Percentiles rank a stretch among this genome's conserved stretches.
These are phyloP conservation scores for Phytophthora constricta DNA, from an alignment of 352 stramenopile species.

Conservation along the genomic window DNA sequence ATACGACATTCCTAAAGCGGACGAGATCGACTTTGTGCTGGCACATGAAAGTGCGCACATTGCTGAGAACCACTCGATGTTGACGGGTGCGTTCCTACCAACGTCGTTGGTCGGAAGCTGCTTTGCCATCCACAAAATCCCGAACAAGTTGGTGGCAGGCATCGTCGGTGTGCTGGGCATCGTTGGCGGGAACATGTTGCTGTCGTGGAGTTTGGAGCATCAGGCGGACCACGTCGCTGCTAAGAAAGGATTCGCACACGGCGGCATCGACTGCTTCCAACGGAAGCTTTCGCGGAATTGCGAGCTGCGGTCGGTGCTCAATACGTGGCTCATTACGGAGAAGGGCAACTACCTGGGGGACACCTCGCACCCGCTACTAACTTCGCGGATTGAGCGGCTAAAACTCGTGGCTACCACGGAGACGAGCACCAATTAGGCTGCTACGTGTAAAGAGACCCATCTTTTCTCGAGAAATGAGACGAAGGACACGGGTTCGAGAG, in stretches of 20 bases:
- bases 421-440: no score
- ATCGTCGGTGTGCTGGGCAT: constrained; percentile 55
- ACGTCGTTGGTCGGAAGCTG: constrained; percentile 64
- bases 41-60: constrained; percentile 86
- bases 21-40: constrained; percentile 87
- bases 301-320: constrained; percentile 60
- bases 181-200: constrained; percentile 60
- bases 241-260: constrained; percentile 64
- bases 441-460: no score
- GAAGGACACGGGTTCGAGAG: no score
- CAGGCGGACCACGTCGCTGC: constrained; percentile 80
- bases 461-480: no score
- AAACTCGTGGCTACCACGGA: constrained; percentile 61
- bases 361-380: constrained; percentile 77
- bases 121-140: constrained; percentile 67
- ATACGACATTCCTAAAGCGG: constrained; percentile 65
- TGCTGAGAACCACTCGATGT: constrained; percentile 79
- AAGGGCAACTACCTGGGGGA: constrained; percentile 85
- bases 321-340: constrained; percentile 78
- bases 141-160: constrained; percentile 74
- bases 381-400: constrained; percentile 73
- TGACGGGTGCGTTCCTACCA: constrained; percentile 65
- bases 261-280: constrained; percentile 81
- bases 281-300: constrained; percentile 80
- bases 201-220: constrained; percentile 85